Evolutionary conservation across 2,329 filamentous ascomycete species (phyloP).

Genomic region (Fusarium luffae): DNA sequence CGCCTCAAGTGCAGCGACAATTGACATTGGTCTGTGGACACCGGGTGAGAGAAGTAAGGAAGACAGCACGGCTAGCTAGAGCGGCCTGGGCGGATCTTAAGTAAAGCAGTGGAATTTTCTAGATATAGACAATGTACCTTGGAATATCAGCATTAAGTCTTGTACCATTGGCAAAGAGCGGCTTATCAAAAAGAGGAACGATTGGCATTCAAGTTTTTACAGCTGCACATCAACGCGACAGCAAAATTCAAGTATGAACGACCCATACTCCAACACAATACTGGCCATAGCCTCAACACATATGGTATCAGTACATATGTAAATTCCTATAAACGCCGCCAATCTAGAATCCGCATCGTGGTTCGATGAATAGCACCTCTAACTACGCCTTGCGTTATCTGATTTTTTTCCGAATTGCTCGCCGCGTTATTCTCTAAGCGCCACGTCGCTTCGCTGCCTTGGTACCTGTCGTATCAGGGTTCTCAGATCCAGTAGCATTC

Average conservation of each 20-base stretch:
- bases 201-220: slow-evolving; percentile 2
- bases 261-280: background rate
- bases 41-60: slow-evolving; percentile 63
- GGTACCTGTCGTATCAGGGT: slow-evolving; percentile 52
- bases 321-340: slow-evolving; percentile 38
- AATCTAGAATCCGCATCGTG: slow-evolving; percentile 9
- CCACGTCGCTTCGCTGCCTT: slow-evolving; percentile 61
- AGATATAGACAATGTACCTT: slow-evolving; percentile 17
- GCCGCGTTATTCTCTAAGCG: slow-evolving; percentile 36
- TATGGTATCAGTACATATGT: slow-evolving; percentile 18
- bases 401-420: slow-evolving; percentile 34
- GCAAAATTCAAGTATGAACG: background rate
- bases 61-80: slow-evolving; percentile 60
- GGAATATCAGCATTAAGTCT: background rate
- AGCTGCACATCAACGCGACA: background rate
- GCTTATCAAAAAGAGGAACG: background rate
- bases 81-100: slow-evolving; percentile 60
- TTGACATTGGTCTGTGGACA: slow-evolving; percentile 65
- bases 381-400: background rate
- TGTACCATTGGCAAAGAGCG: slow-evolving; percentile 4
- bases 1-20: slow-evolving; percentile 58
- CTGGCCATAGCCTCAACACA: slow-evolving; percentile 3
- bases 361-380: background rate
- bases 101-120: slow-evolving; percentile 32
- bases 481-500: slow-evolving; percentile 43